Conservation (phyloP, 768 basidiomycete genomes). For the Ramaria sp. region DNA sequence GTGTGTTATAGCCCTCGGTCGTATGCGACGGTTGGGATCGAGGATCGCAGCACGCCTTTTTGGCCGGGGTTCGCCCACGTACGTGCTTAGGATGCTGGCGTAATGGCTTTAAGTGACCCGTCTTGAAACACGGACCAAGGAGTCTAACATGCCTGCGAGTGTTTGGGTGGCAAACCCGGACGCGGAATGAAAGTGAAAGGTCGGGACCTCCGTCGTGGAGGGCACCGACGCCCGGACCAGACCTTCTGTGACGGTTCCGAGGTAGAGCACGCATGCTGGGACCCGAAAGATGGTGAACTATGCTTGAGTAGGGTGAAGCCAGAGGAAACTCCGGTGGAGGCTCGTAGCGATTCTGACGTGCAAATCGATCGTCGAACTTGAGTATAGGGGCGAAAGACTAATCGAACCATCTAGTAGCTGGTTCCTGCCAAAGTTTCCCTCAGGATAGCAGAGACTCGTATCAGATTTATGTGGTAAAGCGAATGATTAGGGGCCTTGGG, state of each 20-base stretch:
- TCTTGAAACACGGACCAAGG: conserved; percentile 84
- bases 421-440: conserved; percentile 88
- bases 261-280: conserved; percentile 78
- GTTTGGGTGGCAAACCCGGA: conserved; percentile 64
- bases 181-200: conserved; percentile 24
- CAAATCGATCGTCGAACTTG: conserved; percentile 94
- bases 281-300: conserved; percentile 89
- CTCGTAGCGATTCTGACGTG: conserved; percentile 93
- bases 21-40: conserved; percentile 42
- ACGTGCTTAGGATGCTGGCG: conserved; percentile 64
- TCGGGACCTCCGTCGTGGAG: conserved; percentile 23
- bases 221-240: conserved; percentile 29
- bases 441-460: conserved; percentile 51
- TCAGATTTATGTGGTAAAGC: conserved; percentile 58
- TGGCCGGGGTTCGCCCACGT: conserved; percentile 42
- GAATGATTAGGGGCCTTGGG: conserved; percentile 89
- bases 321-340: conserved; percentile 95
- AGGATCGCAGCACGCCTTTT: conserved; percentile 53
- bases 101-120: conserved; percentile 73
- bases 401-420: conserved; percentile 92
- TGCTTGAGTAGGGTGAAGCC: conserved; percentile 86
- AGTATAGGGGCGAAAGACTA: conserved; percentile 95
- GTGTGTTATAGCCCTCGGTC: conserved; percentile 34
- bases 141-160: conserved; percentile 79
- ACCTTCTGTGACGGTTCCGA: conserved; percentile 49